Base-by-base conservation (phyloP, 352 stramenopile genomes). In the Pythium apleroticum region DNA sequence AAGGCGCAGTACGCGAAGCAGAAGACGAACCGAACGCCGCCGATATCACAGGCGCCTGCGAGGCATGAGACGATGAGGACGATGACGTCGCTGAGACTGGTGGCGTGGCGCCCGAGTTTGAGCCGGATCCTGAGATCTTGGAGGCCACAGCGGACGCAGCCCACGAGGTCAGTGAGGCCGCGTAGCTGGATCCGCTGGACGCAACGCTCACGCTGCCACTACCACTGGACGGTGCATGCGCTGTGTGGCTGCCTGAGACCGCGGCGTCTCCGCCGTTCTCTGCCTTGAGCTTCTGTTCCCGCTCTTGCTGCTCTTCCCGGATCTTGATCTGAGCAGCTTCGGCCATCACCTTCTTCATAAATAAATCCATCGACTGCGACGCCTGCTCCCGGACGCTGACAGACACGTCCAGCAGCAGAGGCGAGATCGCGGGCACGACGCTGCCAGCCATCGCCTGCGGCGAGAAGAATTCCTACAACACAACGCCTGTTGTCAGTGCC, bases 281-380 rank as follows among this genome's bases (percentile, higher is more conserved):
- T 54, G 77, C 71, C 63, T 85, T 84, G 15, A 89, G 63, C 63
- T 91, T 79, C 39, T 82, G 72, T 41, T 92, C 78, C 57, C 75
- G 71, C 1, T 76, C 77, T 45, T 93, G 81, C 48, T 78, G 45
- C 52, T 86, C 85, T 37, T 95, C 86, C 9, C 81, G 77, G 30
- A 87, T 67, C 55, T 93, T 94, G 81, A 96, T 93, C 56, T 90
- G 70, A 5, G 65, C 77, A n/a, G 77, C 79, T 70, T 93, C 87
- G 35, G 89, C 75, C 65, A 84, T 77, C 7, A 94, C 74, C 63
- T 89, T 90, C 57, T 90, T 91, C 78, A 93, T 91, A 57, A 93
- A 94, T 57, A 86, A 61, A 27, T 87, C 73, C 75, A 96, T 87
- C 19, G 83, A 92, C 0, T 72, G 61, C 50, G 86, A 75, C 24